A percentile compares a stretch with the other conserved stretches of the same genome.
Conservation (phyloP, 805 yeast species). For the Wickerhamomyces xylosicus region DNA sequence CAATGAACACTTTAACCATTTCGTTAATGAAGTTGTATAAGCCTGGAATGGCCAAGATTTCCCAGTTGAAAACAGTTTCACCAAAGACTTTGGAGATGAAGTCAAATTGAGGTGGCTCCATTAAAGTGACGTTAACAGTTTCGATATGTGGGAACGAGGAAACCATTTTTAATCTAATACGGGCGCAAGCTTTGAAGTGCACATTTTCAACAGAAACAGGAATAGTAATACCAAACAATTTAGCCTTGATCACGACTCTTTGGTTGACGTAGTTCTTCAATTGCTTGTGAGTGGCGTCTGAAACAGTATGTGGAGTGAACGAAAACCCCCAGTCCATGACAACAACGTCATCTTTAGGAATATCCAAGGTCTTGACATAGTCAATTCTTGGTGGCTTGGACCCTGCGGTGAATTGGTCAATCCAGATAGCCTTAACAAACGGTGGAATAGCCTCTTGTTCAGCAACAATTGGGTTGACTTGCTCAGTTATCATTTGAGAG, state of each 20-base stretch:
- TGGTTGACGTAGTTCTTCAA: slow-evolving; percentile 78
- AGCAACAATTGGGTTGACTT: slow-evolving; percentile 76
- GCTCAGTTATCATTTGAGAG: slow-evolving; percentile 76
- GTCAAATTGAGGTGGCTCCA: slow-evolving; percentile 85
- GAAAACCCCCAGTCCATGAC: slow-evolving; percentile 97
- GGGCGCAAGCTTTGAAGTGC: slow-evolving; percentile 61
- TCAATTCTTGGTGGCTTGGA: slow-evolving; percentile 94
- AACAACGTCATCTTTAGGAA: slow-evolving; percentile 85
- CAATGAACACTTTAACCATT: slow-evolving; percentile 77
- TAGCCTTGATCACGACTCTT: slow-evolving; percentile 64
- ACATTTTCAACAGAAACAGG: slow-evolving; percentile 77
- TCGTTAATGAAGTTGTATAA: slow-evolving; percentile 71
- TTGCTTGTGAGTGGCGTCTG: slow-evolving; percentile 81
- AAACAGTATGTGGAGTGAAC: slow-evolving; percentile 82
- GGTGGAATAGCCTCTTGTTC: slow-evolving; percentile 70
- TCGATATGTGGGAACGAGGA: slow-evolving; percentile 87
- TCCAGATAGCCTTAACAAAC: slow-evolving; percentile 74
- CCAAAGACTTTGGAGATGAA: slow-evolving; percentile 67
- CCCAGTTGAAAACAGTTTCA: slow-evolving; percentile 80
- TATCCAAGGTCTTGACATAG: slow-evolving; percentile 76
- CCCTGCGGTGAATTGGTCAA: slow-evolving; percentile 85
- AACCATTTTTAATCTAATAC: slow-evolving; percentile 87
- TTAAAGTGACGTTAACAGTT: slow-evolving; percentile 74
- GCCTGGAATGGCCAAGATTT: slow-evolving; percentile 81
- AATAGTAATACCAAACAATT: slow-evolving; percentile 70